These are phyloP conservation scores for Coniferiporia sulphurascens DNA, from an alignment of 1,284 basidiomycete species.

Conservation along the genomic window DNA sequence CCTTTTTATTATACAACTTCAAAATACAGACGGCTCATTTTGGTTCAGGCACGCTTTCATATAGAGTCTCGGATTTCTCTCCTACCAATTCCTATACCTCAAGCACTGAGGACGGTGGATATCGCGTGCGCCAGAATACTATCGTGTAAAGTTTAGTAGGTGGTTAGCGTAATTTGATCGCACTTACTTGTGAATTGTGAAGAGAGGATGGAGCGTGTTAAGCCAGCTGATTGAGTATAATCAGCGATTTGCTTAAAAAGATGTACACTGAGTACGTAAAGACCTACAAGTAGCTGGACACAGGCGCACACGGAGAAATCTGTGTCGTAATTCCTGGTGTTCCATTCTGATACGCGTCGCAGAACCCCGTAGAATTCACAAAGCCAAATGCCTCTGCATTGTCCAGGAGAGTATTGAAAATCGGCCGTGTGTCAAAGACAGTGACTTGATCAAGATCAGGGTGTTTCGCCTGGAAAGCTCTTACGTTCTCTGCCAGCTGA, in stretches of 20 bases:
- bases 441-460: slow-evolving; percentile 38
- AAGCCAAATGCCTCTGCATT: slow-evolving; percentile 48
- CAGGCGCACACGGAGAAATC: slow-evolving; percentile 51
- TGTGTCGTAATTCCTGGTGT: slow-evolving; percentile 47
- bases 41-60: not conserved
- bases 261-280: not conserved
- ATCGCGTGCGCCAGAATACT: slow-evolving; percentile 44
- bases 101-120: slow-evolving; percentile 34
- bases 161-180: not conserved
- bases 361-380: slow-evolving; percentile 54
- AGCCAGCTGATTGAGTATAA: slow-evolving; percentile 40
- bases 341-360: slow-evolving; percentile 54
- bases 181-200: slow-evolving; percentile 43
- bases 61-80: not conserved
- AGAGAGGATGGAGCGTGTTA: slow-evolving; percentile 49
- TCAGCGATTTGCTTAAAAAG: not conserved
- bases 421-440: slow-evolving; percentile 51
- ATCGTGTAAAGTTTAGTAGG: not conserved
- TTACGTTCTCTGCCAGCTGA: slow-evolving; percentile 37
- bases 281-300: slow-evolving; percentile 59
- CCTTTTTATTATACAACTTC: not conserved
- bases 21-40: not conserved
- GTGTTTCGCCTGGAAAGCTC: slow-evolving; percentile 39
- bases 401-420: slow-evolving; percentile 56
- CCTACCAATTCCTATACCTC: not conserved